Conservation (phyloP, 1,284 basidiomycete species). For the Cutaneotrichosporon daszewskae region DNA sequence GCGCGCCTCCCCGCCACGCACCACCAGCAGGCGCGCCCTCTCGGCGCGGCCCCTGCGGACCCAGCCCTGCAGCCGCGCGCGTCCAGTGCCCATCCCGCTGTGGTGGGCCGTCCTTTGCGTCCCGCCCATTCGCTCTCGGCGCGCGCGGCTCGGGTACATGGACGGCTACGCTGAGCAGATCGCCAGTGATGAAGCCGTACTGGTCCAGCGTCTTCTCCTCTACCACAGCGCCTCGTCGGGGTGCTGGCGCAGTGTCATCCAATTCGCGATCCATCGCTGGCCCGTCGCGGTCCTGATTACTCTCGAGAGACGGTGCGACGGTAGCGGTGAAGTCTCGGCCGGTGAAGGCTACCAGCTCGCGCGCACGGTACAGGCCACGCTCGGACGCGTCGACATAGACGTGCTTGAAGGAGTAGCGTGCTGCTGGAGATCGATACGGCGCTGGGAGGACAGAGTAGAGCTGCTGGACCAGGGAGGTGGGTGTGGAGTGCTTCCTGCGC, state of each 20-base stretch:
- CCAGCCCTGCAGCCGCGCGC: not conserved
- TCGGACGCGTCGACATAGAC: constrained; percentile 42
- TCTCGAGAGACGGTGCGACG: not conserved
- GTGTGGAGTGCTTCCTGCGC: constrained; percentile 36
- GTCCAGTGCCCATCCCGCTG: constrained; percentile 5
- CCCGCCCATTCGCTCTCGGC: constrained; percentile 1
- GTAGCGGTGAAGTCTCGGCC: constrained; percentile 31
- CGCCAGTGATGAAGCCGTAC: constrained; percentile 41
- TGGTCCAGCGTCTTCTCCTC: constrained; percentile 38
- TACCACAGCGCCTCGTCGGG: constrained; percentile 15
- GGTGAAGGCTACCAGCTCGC: constrained; percentile 33
- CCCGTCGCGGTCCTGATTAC: not conserved
- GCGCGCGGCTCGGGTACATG: constrained; percentile 31
- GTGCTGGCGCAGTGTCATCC: constrained; percentile 11
- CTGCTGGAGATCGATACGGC: constrained; percentile 33
- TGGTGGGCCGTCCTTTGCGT: not conserved
- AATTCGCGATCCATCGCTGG: constrained; percentile 21
- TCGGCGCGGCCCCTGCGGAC: constrained; percentile 4
- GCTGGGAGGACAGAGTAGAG: constrained; percentile 38
- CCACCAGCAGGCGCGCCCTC: constrained; percentile 20
- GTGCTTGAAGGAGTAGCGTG: constrained; percentile 38
- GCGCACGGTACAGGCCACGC: constrained; percentile 32
- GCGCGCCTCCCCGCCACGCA: constrained; percentile 5
- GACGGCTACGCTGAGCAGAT: constrained; percentile 34
- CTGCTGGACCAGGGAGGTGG: constrained; percentile 33